Percentiles rank a stretch among this genome's conserved stretches.
These are phyloP conservation scores for Psidium guajava DNA, from an alignment of 345 rosid species.

Conservation along the genomic window DNA sequence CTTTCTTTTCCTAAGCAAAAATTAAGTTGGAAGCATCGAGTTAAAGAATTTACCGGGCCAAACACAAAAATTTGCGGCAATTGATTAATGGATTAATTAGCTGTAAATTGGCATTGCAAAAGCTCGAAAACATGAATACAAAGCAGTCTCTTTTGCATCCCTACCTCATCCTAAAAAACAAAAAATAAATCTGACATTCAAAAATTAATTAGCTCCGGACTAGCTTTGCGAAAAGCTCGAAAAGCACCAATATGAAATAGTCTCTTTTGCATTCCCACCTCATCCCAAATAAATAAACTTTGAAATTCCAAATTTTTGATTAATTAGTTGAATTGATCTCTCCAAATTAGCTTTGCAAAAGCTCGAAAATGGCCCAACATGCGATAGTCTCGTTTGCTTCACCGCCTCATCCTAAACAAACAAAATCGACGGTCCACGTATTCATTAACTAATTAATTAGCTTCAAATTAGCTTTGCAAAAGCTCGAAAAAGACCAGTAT, in stretches of 20 bases:
- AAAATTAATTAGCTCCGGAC: not conserved
- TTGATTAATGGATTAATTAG: not conserved
- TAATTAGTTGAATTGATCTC: not conserved
- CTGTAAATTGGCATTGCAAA: not conserved
- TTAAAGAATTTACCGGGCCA: no score
- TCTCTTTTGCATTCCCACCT: not conserved
- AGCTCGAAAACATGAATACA: not conserved
- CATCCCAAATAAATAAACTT: not conserved
- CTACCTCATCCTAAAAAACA: not conserved
- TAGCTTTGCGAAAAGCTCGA: not conserved
- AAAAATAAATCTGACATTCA: not conserved
- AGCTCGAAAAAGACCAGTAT: not conserved
- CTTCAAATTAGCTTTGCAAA: not conserved
- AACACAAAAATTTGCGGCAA: no score
- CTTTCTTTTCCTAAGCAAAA: no score
- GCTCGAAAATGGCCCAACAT: not conserved
- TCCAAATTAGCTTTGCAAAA: not conserved
- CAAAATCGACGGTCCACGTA: no score
- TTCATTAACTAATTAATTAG: no score
- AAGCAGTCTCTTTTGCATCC: not conserved
- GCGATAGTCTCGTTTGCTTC: not conserved
- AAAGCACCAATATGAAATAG: not conserved
- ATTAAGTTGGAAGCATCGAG: no score
- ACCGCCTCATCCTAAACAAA: not conserved
- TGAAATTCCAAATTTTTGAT: not conserved